Evolutionary conservation across 352 stramenopile genomes (phyloP), one percentile per base, ranked within the genome.

Genomic region (Pythium aquatile): DNA sequence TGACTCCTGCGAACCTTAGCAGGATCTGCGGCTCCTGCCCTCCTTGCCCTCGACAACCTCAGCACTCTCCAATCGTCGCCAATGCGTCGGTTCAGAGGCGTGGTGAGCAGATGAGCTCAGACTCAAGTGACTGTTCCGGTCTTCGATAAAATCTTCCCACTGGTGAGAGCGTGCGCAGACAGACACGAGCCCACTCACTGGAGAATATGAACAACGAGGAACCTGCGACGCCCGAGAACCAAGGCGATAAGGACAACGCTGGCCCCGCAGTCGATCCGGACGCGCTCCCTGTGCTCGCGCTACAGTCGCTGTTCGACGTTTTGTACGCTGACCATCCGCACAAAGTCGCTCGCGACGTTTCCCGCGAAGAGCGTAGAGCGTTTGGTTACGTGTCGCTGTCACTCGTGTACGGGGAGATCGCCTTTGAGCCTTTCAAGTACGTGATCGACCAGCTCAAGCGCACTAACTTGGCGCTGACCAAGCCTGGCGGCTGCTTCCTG

Each of bases 381-480:
- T 83, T 86, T 24, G 74, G 81, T 28, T 85, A 79, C 56, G 77
- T 80, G 13, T 83, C 83, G 24, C 78, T 91, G 35, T 87, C 81
- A 39, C 73, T 97, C 14, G 84, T 94, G 63, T 97, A 97, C 61
- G 90, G 91, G 9, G 90, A 97, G 72, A 92, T 97, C 63, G 82
- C 79, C 6, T 97, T 97, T 65, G 71, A 73, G 29, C 76, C 87
- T 6, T 94, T 97, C 69, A 76, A 78, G 57, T 60, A 55, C n/a
- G 78, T 91, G 33, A 44, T 91, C n/a, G 76, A 87, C 30, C 55
- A 79, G 30, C 48, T 91, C 44, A 87, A 88, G 63, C 77, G 76
- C 17, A 79, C 69, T 56, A 74, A 90, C 55, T 70, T 87, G 48
- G 78, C 87, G 30, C 63, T 96, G 40, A 66, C 64, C 9, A 82